Evolutionary conservation across 192 early-diverging fungal species (phyloP).

Genomic region (Chytriomyces sp.): DNA sequence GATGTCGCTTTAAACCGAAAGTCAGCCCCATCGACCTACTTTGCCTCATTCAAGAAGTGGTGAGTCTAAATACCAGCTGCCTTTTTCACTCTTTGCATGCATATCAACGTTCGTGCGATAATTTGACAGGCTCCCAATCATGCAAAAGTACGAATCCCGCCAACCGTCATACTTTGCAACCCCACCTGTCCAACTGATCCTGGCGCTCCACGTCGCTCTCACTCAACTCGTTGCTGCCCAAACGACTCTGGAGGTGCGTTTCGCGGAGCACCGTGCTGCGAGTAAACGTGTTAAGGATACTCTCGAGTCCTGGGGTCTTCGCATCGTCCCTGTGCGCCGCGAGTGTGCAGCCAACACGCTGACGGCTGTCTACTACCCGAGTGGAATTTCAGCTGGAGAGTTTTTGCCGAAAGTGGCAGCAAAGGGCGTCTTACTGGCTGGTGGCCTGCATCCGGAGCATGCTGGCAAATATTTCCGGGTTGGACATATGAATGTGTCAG

Average conservation of each 20-base stretch:
- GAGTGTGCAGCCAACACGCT: conserved; percentile 57
- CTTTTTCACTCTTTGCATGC: not conserved
- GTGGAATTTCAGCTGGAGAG: conserved; percentile 74
- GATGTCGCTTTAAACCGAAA: conserved; percentile 72
- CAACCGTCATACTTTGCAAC: conserved; percentile 96
- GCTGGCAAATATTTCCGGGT: conserved; percentile 93
- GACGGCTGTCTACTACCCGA: conserved; percentile 78
- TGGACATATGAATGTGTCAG: conserved; percentile 68
- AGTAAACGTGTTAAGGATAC: conserved; percentile 74
- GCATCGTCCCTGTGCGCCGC: conserved; percentile 61
- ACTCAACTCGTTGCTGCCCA: conserved; percentile 70
- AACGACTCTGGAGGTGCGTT: conserved; percentile 74
- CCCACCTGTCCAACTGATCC: conserved; percentile 90
- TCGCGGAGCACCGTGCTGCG: conserved; percentile 77
- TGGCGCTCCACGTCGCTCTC: conserved; percentile 85
- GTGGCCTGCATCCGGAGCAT: conserved; percentile 83
- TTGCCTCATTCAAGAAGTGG: conserved; percentile 92
- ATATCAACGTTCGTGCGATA: conserved; percentile 8
- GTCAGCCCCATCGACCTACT: conserved; percentile 85
- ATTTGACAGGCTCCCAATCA: conserved; percentile 72
- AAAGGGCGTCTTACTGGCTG: conserved; percentile 86
- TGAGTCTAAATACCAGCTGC: no score
- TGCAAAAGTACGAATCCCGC: conserved; percentile 93
- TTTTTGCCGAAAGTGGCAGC: conserved; percentile 79
- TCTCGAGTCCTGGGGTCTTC: conserved; percentile 72